These are phyloP conservation scores for Periglandula ipomoeae DNA, from an alignment of 2,329 filamentous ascomycete genomes.

Conservation along the genomic window DNA sequence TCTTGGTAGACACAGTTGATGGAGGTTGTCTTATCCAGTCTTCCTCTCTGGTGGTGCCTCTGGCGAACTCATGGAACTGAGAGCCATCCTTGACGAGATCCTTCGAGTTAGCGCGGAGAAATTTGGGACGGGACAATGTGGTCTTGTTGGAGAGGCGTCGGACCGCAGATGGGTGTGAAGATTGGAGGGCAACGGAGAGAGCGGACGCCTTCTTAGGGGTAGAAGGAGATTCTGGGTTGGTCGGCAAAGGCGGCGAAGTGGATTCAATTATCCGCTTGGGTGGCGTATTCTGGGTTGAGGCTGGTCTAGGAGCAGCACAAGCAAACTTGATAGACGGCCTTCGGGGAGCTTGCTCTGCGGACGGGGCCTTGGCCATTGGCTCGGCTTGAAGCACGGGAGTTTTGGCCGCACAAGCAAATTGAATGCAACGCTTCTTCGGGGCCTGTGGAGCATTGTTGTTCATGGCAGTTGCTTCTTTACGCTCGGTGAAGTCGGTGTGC, in stretches of 20 bases:
- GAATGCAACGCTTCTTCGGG: conserved; percentile 76
- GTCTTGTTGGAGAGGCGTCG: conserved; percentile 15
- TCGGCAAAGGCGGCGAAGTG: conserved; percentile 7
- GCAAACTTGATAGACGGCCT: conserved; percentile 68
- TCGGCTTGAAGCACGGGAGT: conserved; percentile 33
- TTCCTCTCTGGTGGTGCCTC: conserved; percentile 70
- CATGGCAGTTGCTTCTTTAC: conserved; percentile 17
- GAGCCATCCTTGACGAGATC: conserved; percentile 47
- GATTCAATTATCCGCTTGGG: conserved; percentile 17
- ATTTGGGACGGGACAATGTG: conserved; percentile 29
- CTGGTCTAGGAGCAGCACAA: conserved; percentile 45
- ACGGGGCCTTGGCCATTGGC: conserved; percentile 23
- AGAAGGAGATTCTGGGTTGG: conserved; percentile 18
- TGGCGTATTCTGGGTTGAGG: conserved; percentile 29
- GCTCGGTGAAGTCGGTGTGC: conserved; percentile 20
- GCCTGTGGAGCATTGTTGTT: conserved; percentile 31
- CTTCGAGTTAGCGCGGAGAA: conserved; percentile 38
- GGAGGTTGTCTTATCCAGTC: conserved; percentile 77
- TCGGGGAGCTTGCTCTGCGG: conserved; percentile 32
- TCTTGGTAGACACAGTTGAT: conserved; percentile 52
- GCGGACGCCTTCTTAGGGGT: conserved; percentile 22
- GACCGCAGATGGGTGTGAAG: conserved; percentile 13
- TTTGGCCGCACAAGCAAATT: conserved; percentile 75
- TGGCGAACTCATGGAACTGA: conserved; percentile 86
- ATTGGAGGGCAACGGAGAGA: conserved; percentile 12